A percentile compares a stretch with the other conserved stretches of the same genome.
Conservation (phyloP, 2,329 filamentous ascomycete species). For the Cladophialophora carrionii region DNA sequence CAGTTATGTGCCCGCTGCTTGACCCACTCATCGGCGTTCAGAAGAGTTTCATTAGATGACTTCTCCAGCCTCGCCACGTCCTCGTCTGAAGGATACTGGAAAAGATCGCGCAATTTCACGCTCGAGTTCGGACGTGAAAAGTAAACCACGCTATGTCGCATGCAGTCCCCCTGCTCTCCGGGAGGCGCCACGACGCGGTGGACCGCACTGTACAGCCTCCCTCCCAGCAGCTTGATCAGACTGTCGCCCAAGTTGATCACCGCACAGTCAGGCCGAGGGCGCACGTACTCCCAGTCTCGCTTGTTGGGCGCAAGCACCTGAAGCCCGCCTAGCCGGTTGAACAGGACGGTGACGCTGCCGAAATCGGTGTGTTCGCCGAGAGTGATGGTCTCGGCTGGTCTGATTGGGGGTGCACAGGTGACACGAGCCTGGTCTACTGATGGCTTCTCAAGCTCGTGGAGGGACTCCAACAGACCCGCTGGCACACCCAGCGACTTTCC, state of each 20-base stretch:
- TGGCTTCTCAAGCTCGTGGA: slow-evolving; percentile 37
- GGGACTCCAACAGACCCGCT: slow-evolving; percentile 37
- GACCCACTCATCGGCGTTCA: slow-evolving; percentile 24
- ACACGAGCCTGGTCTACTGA: slow-evolving; percentile 37
- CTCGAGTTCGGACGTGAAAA: slow-evolving; percentile 30
- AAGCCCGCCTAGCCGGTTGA: slow-evolving; percentile 45
- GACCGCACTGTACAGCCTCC: slow-evolving; percentile 42
- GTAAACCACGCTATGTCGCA: slow-evolving; percentile 35
- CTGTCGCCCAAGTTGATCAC: slow-evolving; percentile 56
- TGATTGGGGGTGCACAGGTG: slow-evolving; percentile 34
- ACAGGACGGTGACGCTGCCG: slow-evolving; percentile 46
- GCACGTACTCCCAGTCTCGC: slow-evolving; percentile 37
- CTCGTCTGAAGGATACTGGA: slow-evolving; percentile 15
- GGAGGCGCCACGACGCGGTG: slow-evolving; percentile 40
- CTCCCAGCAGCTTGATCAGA: slow-evolving; percentile 51
- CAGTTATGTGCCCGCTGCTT: slow-evolving; percentile 25
- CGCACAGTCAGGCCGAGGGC: slow-evolving; percentile 37
- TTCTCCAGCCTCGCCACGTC: slow-evolving; percentile 18
- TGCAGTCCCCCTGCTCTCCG: slow-evolving; percentile 33
- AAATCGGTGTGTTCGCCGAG: slow-evolving; percentile 45
- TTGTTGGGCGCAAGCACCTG: slow-evolving; percentile 42
- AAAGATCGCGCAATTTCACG: slow-evolving; percentile 20
- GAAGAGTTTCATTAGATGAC: slow-evolving; percentile 9
- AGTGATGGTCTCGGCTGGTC: slow-evolving; percentile 39
- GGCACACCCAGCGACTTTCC: slow-evolving; percentile 40